Percentiles rank a stretch among this genome's conserved stretches.
phyloP scores from a whole-genome alignment of 257 asterid genomes.

The Ligustrum vulgare region DNA sequence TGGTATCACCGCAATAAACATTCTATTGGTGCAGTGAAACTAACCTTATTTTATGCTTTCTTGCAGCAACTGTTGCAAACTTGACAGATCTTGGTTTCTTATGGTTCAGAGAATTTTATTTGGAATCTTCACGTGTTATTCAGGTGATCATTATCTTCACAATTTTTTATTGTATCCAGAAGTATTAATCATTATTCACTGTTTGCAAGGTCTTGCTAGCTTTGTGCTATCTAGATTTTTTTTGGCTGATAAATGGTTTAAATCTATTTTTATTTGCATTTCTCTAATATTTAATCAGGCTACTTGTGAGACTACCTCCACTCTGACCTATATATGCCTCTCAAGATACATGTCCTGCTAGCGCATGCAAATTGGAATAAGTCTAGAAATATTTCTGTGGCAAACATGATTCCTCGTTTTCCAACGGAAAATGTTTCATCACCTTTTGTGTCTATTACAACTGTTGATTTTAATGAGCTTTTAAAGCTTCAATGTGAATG shows the following conservation, averaged over 20 bases:
- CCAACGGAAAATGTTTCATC: too few species aligned
- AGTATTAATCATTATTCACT: background rate
- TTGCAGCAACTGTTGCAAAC: conserved; percentile 81
- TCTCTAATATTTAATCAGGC: background rate
- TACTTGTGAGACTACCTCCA: background rate
- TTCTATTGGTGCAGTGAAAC: conserved; percentile 23
- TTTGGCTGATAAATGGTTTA: background rate
- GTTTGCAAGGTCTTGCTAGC: background rate
- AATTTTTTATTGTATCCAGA: background rate
- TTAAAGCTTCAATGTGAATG: too few species aligned
- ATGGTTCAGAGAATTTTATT: conserved; percentile 98
- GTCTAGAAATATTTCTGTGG: too few species aligned
- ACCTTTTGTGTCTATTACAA: too few species aligned
- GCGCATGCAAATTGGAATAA: too few species aligned
- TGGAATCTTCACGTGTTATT: conserved; percentile 98
- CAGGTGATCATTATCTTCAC: conserved; percentile 52
- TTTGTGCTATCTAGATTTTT: conserved; percentile 23
- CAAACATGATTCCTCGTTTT: too few species aligned
- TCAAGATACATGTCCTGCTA: background rate
- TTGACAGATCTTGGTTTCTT: conserved; percentile 94
- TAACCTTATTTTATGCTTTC: conserved; percentile 35
- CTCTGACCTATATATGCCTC: background rate
- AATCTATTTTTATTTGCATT: background rate
- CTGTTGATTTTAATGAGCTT: too few species aligned
- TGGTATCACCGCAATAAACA: background rate